Base-by-base conservation (phyloP, 257 asterid genomes). In the Solanum pinnatisectum region DNA sequence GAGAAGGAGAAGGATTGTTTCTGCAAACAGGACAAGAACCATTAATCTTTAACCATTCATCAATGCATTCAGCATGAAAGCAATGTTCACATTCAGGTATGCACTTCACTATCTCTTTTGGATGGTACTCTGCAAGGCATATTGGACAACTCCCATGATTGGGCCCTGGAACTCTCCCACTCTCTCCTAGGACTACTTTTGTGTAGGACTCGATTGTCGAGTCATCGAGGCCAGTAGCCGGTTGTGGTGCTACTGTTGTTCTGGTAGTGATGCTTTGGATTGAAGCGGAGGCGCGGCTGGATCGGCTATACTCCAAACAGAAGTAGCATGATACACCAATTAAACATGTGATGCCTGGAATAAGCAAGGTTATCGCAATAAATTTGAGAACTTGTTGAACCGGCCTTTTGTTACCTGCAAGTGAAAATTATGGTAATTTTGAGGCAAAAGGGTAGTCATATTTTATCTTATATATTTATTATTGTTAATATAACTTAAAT, bases 41-140 rank as follows among this genome's bases (percentile, higher is more conserved):
- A 42, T 96, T 94, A 88, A 91, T 49, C 76, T 93, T 89, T 86
- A 96, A 70, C 99, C 99, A 95, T 88, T 93, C 98, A 84, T 95
- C 99, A 30, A 95, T 92, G 68, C 98, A 96, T 0, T 93, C 95
- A 3, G 95, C 93, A 74, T 95, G 99, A 87, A 96, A 95, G 89
- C 98, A 96, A 84, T 96, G 99, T 7, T 93, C 91, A 84, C 99
- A 95, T 10, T 87, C 92, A 11, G 98, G 96, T 25, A 96, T 92
- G 86, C 95, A 87, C 85, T 93, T 89, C 1, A 96, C 20, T 3
- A 90, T 91, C 42, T 95, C 98, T 77, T 91, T 94, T 0, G 98
- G 94, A 7, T 87, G 68, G 88, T 96, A 96, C n/a, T 96, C 99
- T 2, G 87, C 87, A 2, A 96, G 88, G 65, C 99, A 95, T 90